These are phyloP conservation scores for Gamarada debralockiae DNA, from an alignment of 495 filamentous ascomycete species.

Conservation along the genomic window DNA sequence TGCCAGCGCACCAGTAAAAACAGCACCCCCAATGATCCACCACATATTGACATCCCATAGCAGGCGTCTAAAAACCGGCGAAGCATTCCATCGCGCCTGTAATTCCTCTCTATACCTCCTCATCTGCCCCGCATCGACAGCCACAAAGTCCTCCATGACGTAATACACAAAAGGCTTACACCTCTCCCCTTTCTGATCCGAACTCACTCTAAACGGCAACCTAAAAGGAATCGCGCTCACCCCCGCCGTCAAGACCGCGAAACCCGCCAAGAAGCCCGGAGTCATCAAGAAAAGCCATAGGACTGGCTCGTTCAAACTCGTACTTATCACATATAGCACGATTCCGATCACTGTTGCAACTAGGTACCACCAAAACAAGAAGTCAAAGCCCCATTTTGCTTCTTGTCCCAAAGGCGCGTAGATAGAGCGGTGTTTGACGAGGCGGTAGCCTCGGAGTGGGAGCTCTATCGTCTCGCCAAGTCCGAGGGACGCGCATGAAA, in stretches of 20 bases:
- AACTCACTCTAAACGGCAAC: constrained; percentile 10
- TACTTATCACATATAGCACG: constrained; percentile 12
- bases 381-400: constrained; percentile 13
- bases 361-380: constrained; percentile 14
- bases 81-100: constrained; percentile 3
- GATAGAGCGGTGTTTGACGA: neutral
- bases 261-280: constrained; percentile 3
- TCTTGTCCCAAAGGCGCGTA: constrained; percentile 10
- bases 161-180: constrained; percentile 13
- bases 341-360: constrained; percentile 12
- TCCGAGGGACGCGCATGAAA: constrained; percentile 9
- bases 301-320: constrained; percentile 9
- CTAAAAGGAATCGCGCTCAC: constrained; percentile 1
- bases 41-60: constrained; percentile 12
- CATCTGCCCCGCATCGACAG: constrained; percentile 11
- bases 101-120: constrained; percentile 7
- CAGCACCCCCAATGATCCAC: constrained; percentile 9
- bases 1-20: constrained; percentile 11
- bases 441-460: constrained; percentile 6
- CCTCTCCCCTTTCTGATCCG: constrained; percentile 11
- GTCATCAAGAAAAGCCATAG: constrained; percentile 13
- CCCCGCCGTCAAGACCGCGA: neutral
- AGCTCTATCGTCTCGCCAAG: constrained; percentile 11
- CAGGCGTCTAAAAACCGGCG: constrained; percentile 9
- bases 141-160: constrained; percentile 16